Conservation (phyloP, 768 basidiomycete genomes). For the Serendipita vermifera region DNA sequence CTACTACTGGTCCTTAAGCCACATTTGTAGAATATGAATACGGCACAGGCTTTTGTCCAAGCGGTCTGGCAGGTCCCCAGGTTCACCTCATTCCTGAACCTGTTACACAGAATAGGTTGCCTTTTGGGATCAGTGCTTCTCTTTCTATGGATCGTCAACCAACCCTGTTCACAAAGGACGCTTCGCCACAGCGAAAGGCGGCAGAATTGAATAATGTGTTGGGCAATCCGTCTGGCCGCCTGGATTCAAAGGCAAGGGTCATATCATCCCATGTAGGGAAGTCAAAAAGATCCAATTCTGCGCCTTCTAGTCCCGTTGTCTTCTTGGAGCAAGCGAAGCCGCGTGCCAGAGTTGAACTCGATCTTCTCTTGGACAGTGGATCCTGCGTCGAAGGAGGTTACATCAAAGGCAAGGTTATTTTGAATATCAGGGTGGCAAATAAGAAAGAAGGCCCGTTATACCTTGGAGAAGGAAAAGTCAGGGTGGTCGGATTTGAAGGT, state of each 20-base stretch:
- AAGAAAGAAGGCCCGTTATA: slow-evolving; percentile 44
- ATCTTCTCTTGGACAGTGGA: slow-evolving; percentile 64
- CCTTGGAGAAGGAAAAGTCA: slow-evolving; percentile 61
- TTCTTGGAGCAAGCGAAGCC: slow-evolving; percentile 58
- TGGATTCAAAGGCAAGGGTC: slow-evolving; percentile 42
- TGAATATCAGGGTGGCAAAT: slow-evolving; percentile 44
- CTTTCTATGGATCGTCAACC: slow-evolving; percentile 31
- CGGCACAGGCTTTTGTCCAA: not conserved
- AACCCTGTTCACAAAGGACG: slow-evolving; percentile 42
- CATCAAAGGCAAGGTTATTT: slow-evolving; percentile 54
- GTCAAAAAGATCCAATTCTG: slow-evolving; percentile 14
- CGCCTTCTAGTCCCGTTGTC: slow-evolving; percentile 23
- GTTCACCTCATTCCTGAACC: not conserved
- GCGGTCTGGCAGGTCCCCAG: not conserved
- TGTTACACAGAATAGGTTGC: not conserved
- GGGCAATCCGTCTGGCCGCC: slow-evolving; percentile 44
- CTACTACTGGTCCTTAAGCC: not conserved
- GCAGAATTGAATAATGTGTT: slow-evolving; percentile 50
- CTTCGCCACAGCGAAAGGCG: slow-evolving; percentile 35
- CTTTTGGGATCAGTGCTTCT: not conserved
- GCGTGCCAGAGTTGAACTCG: slow-evolving; percentile 66
- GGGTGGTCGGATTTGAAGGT: slow-evolving; percentile 79
- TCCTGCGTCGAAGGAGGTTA: slow-evolving; percentile 67
- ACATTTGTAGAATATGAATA: not conserved
- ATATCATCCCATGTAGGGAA: slow-evolving; percentile 21